Base-by-base conservation (phyloP, 108 stramenopile species). In the Cyclotella choctawhatcheeana region DNA sequence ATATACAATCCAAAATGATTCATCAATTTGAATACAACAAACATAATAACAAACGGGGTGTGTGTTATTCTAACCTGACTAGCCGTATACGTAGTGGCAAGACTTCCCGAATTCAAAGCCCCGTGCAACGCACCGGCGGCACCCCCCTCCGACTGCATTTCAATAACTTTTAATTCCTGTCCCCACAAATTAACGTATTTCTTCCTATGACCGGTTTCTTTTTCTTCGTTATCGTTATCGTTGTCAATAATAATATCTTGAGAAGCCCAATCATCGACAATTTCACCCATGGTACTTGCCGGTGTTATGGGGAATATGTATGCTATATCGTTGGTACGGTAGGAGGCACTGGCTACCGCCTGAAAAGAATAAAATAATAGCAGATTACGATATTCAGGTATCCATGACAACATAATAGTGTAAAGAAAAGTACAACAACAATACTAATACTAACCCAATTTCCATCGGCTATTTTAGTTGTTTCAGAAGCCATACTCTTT, bases 241-340 rank as follows among this genome's bases (percentile, higher is more conserved):
- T 77, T 68, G n/a, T n/a, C n/a, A n/a, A n/a, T n/a, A n/a, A n/a
- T n/a, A n/a, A n/a, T n/a, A n/a, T 69, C 68, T 44, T 64, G 20
- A 16, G 76, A 69, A 12, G 86, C 66, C 86, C 86, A 87, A 31
- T 79, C 84, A 58, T 87, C 86, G 3, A 85, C 86, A 40, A 81
- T 82, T 63, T 87, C 86, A 33, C 86, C 86, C 84, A 87, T 87
- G 22, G 86, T 73, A 43, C 60, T 64, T 0, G 68, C 62, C 13
- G 86, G 86, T 16, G 86, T 87, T 51, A 87, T 87, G 20, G 86
- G 86, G 67, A 87, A 87, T 29, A 87, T 87, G 77, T 81, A 87
- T 0, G 84, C 86, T 37, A 78, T 76, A 53, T 87, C 86, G 50
- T 87, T 87, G 52, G 74, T 85, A 67, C 86, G 77, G 50, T 87